A percentile compares a stretch with the other conserved stretches of the same genome.
Evolutionary conservation across 768 basidiomycete genomes (phyloP).

Genomic region (Auriculariales sp.): DNA sequence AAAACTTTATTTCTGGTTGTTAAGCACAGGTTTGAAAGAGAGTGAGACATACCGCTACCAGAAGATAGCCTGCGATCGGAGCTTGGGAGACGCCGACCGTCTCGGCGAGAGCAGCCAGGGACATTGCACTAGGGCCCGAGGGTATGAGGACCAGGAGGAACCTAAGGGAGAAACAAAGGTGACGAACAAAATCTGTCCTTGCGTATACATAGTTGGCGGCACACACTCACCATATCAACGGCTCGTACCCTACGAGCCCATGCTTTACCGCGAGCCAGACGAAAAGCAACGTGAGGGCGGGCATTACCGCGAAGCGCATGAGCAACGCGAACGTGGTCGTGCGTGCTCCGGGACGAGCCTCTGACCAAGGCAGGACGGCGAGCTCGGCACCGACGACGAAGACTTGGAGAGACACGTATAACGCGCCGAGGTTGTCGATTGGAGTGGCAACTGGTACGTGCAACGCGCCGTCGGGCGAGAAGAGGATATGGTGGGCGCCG

Average conservation of each 20-base stretch:
- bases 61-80: neutral
- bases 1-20: too few relatives aligned
- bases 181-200: too few relatives aligned
- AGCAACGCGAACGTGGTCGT: neutral
- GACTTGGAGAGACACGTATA: neutral
- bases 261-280: neutral
- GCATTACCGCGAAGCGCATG: neutral
- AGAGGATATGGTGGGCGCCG: neutral
- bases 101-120: neutral
- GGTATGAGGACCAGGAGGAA: neutral
- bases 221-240: neutral
- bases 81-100: neutral
- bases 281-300: neutral
- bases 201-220: too few relatives aligned
- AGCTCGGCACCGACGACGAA: neutral
- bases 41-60: neutral
- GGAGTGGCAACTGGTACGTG: neutral
- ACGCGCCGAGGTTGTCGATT: neutral
- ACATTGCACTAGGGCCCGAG: neutral
- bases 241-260: neutral
- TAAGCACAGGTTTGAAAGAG: too few relatives aligned
- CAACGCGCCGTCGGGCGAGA: neutral
- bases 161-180: too few relatives aligned
- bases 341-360: neutral
- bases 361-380: neutral